These are phyloP conservation scores for Volvariella surrecta DNA, from an alignment of 1,284 basidiomycete species.

Conservation along the genomic window DNA sequence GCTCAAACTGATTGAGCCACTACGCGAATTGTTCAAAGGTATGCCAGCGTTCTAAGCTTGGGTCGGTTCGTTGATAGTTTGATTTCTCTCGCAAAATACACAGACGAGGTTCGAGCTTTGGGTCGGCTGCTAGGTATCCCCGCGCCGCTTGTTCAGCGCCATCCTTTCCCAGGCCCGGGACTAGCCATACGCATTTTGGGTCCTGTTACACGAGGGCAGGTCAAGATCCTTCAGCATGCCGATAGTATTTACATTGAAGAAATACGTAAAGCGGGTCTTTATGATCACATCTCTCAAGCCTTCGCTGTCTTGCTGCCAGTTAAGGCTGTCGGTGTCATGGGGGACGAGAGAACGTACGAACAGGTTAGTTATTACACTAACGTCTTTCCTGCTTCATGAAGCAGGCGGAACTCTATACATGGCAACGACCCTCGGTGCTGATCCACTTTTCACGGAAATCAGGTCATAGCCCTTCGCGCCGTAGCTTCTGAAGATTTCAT, in stretches of 20 bases:
- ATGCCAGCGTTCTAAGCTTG: conserved; percentile 5
- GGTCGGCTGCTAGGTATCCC: conserved; percentile 91
- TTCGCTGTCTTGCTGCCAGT: conserved; percentile 98
- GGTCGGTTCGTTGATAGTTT: conserved; percentile 2
- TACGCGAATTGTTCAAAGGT: conserved; percentile 99
- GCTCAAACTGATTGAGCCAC: conserved; percentile 96
- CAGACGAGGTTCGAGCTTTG: conserved; percentile 94
- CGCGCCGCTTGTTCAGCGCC: conserved; percentile 87
- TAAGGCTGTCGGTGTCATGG: conserved; percentile 96
- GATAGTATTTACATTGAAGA: conserved; percentile 98
- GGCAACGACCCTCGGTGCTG: background rate
- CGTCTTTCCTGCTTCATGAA: background rate
- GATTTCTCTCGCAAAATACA: conserved; percentile 2
- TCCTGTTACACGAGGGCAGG: conserved; percentile 88
- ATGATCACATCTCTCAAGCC: conserved; percentile 94
- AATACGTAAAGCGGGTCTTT: conserved; percentile 87
- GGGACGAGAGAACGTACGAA: conserved; percentile 95
- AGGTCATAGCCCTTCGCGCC: conserved; percentile 86
- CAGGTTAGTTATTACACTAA: conserved; percentile 47
- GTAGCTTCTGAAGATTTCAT: conserved; percentile 95
- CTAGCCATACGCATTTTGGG: conserved; percentile 99
- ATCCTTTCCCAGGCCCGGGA: conserved; percentile 99
- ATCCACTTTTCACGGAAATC: conserved; percentile 1
- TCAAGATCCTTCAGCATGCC: conserved; percentile 90
- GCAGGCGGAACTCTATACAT: background rate